These are phyloP conservation scores for Tetrapisispora nanseiensis DNA, from an alignment of 805 yeast species.

Conservation along the genomic window DNA sequence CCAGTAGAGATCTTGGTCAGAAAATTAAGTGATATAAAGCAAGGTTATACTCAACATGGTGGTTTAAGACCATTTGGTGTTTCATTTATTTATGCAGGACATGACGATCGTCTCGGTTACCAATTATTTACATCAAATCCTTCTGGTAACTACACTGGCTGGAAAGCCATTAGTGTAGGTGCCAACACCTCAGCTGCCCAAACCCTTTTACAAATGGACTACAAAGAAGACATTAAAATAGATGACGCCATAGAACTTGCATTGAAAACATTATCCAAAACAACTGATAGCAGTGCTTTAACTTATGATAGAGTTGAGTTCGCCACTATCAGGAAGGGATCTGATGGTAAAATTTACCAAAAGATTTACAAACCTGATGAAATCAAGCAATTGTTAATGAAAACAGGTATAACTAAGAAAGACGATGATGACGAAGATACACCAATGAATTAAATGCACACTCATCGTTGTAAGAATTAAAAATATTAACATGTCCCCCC, in stretches of 20 bases:
- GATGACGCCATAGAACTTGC: slow-evolving; percentile 81
- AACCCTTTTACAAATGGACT: slow-evolving; percentile 89
- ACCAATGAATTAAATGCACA: slow-evolving; percentile 6
- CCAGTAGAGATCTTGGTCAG: slow-evolving; percentile 90
- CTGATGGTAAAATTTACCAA: slow-evolving; percentile 45
- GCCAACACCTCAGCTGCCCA: slow-evolving; percentile 95
- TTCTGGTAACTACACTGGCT: slow-evolving; percentile 93
- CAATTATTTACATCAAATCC: slow-evolving; percentile 94
- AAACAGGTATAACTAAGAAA: slow-evolving; percentile 55
- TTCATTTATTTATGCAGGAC: slow-evolving; percentile 90
- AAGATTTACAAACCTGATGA: slow-evolving; percentile 75
- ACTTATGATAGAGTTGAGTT: slow-evolving; percentile 88
- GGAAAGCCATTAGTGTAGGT: slow-evolving; percentile 97
- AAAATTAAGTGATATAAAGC: slow-evolving; percentile 84
- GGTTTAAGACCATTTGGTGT: slow-evolving; percentile 98
- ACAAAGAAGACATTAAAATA: slow-evolving; percentile 66
- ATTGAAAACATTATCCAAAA: slow-evolving; percentile 82
- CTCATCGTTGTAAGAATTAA: background rate
- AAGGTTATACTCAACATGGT: slow-evolving; percentile 97
- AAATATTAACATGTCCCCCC: no score
- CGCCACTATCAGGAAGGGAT: slow-evolving; percentile 56
- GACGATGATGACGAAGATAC: slow-evolving; percentile 31
- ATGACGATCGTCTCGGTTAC: slow-evolving; percentile 80
- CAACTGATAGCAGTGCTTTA: slow-evolving; percentile 81
- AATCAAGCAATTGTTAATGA: slow-evolving; percentile 62